A percentile compares a stretch with the other conserved stretches of the same genome.
Evolutionary conservation across 129 eudicot species (phyloP).

Genomic region (Saussurea involucrata): DNA sequence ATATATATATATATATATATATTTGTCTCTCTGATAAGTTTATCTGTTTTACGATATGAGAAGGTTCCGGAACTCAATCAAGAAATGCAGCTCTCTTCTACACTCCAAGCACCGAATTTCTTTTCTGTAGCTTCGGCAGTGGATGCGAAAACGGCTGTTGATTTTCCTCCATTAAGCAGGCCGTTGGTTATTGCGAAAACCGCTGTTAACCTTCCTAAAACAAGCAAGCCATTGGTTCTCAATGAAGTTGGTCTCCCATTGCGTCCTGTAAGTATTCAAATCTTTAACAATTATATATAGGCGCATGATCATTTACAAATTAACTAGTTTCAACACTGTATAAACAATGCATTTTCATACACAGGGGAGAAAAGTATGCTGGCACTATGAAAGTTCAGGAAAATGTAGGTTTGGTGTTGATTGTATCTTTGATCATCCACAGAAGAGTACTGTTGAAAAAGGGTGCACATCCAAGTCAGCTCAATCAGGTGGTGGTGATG

Average conservation of each 20-base stretch:
- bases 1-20: no score
- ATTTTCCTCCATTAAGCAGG: not conserved
- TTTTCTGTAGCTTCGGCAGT: constrained; percentile 10
- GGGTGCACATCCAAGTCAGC: not conserved
- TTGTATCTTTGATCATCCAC: constrained; percentile 49
- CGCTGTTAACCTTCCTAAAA: not conserved
- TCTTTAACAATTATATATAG: not conserved
- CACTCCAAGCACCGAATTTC: not conserved
- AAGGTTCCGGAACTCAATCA: not conserved
- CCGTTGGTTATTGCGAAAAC: not conserved
- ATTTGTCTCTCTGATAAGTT: not conserved
- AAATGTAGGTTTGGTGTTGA: constrained; percentile 27
- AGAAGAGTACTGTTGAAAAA: not conserved
- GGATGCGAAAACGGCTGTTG: not conserved
- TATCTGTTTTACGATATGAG: not conserved
- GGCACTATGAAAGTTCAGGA: constrained; percentile 29
- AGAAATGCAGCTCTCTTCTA: not conserved
- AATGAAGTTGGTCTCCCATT: constrained; percentile 49
- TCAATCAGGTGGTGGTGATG: not conserved
- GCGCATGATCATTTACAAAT: no score
- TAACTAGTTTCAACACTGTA: not conserved
- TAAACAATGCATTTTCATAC: not conserved
- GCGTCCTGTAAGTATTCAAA: constrained; percentile 53
- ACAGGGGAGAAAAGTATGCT: constrained; percentile 43
- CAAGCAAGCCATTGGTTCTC: constrained; percentile 15